Conservation (phyloP, 371 early-diverging fungal genomes). For the Lichtheimia corymbifera region DNA sequence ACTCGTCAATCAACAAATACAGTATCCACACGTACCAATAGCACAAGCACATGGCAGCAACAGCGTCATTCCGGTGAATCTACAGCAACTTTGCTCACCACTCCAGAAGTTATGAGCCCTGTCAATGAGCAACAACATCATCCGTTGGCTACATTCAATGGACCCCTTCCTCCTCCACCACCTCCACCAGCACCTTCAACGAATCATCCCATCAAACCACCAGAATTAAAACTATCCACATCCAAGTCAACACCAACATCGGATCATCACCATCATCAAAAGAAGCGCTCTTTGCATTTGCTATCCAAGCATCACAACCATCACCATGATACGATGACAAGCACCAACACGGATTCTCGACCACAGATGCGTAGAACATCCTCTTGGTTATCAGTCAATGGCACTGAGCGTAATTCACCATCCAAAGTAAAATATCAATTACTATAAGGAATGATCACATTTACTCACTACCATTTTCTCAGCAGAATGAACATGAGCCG, state of each 20-base stretch:
- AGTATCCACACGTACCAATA: not conserved
- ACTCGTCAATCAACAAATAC: not conserved
- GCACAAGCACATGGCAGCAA: not conserved
- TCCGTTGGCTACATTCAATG: not conserved
- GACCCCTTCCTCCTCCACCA: conserved; percentile 6
- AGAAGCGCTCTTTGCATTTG: no score
- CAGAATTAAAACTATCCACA: conserved; percentile 15
- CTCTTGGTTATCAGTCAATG: conserved; percentile 5
- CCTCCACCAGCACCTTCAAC: not conserved
- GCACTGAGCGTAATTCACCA: not conserved
- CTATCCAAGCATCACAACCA: no score
- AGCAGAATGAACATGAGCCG: conserved; percentile 21
- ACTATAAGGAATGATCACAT: no score
- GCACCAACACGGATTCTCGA: not conserved
- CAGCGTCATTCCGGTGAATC: conserved; percentile 17
- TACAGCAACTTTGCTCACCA: conserved; percentile 13
- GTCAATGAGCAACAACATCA: conserved; percentile 8
- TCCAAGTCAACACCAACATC: conserved; percentile 20
- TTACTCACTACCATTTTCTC: not conserved
- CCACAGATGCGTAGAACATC: conserved; percentile 12
- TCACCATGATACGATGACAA: no score
- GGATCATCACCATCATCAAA: conserved; percentile 4
- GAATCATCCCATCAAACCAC: not conserved
- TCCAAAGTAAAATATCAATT: not conserved
- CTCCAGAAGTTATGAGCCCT: conserved; percentile 20